phyloP scores from a whole-genome alignment of 2,329 filamentous ascomycete genomes.

The Basipetospora chlamydospora region DNA sequence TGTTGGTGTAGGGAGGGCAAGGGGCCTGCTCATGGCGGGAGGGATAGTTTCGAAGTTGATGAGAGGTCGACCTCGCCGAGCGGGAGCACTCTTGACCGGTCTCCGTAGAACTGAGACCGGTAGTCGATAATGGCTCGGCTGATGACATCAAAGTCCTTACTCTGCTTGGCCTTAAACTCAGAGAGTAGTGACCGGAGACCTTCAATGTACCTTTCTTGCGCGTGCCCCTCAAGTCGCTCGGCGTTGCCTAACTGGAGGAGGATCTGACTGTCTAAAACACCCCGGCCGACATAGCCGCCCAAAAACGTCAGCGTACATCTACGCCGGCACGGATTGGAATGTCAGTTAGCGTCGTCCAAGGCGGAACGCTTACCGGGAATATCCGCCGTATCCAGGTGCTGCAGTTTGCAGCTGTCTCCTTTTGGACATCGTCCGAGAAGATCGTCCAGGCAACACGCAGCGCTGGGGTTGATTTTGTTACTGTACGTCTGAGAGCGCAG shows the following conservation, averaged over 20 bases:
- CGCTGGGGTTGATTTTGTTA: slow-evolving; percentile 68
- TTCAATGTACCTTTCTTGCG: slow-evolving; percentile 45
- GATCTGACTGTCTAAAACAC: slow-evolving; percentile 53
- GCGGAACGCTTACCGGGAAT: slow-evolving; percentile 54
- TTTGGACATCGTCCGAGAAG: slow-evolving; percentile 54
- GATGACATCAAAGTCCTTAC: slow-evolving; percentile 52
- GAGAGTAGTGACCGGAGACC: slow-evolving; percentile 48
- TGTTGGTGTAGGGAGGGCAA: no score
- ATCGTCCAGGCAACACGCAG: slow-evolving; percentile 59
- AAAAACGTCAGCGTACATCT: slow-evolving; percentile 6
- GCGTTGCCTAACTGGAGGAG: slow-evolving; percentile 56
- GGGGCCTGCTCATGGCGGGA: no score
- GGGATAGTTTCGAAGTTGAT: slow-evolving; percentile 3
- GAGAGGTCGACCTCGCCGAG: slow-evolving; percentile 32
- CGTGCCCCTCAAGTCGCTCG: slow-evolving; percentile 46
- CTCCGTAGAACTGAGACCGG: slow-evolving; percentile 48
- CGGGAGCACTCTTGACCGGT: slow-evolving; percentile 47
- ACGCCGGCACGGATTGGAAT: background rate
- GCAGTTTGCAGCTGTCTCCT: slow-evolving; percentile 54
- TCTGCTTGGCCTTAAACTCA: slow-evolving; percentile 41
- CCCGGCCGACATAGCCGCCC: background rate
- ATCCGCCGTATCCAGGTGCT: slow-evolving; percentile 67
- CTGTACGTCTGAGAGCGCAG: slow-evolving; percentile 87
- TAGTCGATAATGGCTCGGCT: slow-evolving; percentile 53
- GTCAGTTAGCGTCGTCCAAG: background rate